These are phyloP conservation scores for Zancudomyces culisetae DNA, from an alignment of 371 early-diverging fungal species.

Conservation along the genomic window DNA sequence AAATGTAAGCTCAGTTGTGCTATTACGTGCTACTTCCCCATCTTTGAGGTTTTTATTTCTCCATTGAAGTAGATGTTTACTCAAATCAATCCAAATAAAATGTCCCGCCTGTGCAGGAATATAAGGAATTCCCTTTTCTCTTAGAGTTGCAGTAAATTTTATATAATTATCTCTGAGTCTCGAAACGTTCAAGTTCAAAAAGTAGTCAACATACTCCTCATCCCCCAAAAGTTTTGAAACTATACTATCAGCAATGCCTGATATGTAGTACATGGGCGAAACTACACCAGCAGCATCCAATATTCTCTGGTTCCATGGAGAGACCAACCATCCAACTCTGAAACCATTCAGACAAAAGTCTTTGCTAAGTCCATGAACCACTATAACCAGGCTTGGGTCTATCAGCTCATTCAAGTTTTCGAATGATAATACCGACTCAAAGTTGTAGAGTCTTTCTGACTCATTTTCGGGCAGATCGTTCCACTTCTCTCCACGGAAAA, in stretches of 20 bases:
- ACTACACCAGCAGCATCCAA: conserved; percentile 20
- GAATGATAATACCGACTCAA: conserved; percentile 34
- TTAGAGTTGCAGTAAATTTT: conserved; percentile 20
- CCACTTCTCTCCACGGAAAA: conserved; percentile 24
- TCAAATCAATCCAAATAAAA: conserved; percentile 41
- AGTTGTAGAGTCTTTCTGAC: conserved; percentile 10
- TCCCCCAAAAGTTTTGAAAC: conserved; percentile 33
- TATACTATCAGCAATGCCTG: conserved; percentile 32
- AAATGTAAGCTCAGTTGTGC: background rate
- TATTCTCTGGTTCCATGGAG: conserved; percentile 35
- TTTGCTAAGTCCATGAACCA: conserved; percentile 61
- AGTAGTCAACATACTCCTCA: conserved; percentile 32
- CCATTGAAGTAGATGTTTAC: conserved; percentile 8
- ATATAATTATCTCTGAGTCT: conserved; percentile 32
- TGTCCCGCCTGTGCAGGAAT: conserved; percentile 40
- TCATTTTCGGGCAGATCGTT: background rate
- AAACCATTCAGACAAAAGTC: conserved; percentile 55
- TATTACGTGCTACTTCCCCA: conserved; percentile 5
- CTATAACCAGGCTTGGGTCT: conserved; percentile 37
- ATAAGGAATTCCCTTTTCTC: conserved; percentile 26
- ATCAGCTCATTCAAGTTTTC: conserved; percentile 33
- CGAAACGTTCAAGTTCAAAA: conserved; percentile 32
- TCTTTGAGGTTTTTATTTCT: conserved; percentile 7
- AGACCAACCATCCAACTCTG: conserved; percentile 38
- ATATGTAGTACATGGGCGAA: conserved; percentile 32